Conservation (phyloP, 2,329 filamentous ascomycete species). For the Fusarium sp. region DNA sequence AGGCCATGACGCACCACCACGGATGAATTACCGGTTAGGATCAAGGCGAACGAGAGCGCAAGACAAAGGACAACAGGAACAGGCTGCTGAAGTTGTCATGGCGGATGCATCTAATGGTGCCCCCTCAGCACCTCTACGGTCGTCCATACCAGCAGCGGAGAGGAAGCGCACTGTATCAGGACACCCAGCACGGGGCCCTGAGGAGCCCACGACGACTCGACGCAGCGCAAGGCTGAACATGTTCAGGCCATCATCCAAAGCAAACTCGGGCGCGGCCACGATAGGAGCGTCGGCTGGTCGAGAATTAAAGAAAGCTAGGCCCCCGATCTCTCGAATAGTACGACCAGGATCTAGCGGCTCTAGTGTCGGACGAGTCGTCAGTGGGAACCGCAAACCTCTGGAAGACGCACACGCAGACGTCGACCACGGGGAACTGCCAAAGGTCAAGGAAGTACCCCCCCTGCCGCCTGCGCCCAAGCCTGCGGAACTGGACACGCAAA, state of each 20-base stretch:
- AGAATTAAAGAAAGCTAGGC: conserved; percentile 87
- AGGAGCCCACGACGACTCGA: conserved; percentile 69
- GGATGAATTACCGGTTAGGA: conserved; percentile 69
- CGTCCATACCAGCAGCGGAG: conserved; percentile 65
- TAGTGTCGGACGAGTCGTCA: conserved; percentile 87
- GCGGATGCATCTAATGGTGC: conserved; percentile 55
- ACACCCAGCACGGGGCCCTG: conserved; percentile 69
- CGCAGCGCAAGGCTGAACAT: conserved; percentile 78
- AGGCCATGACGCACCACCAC: conserved; percentile 70
- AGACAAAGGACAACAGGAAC: conserved; percentile 50
- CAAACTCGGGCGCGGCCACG: conserved; percentile 68
- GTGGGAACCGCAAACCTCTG: conserved; percentile 84
- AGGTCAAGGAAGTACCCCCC: conserved; percentile 56
- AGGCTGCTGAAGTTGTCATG: conserved; percentile 53
- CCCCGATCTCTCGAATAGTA: conserved; percentile 75
- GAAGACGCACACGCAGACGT: conserved; percentile 76
- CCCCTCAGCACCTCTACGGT: conserved; percentile 51
- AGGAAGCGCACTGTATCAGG: conserved; percentile 95
- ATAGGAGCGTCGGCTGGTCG: conserved; percentile 70
- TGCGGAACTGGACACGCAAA: conserved; percentile 66
- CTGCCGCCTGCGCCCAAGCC: conserved; percentile 55
- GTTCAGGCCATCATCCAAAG: conserved; percentile 77
- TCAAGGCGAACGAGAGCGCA: conserved; percentile 57
- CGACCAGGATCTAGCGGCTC: conserved; percentile 74
- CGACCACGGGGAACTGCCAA: conserved; percentile 72